Base-by-base conservation (phyloP, 352 stramenopile species). In the Phytophthora foliorum region DNA sequence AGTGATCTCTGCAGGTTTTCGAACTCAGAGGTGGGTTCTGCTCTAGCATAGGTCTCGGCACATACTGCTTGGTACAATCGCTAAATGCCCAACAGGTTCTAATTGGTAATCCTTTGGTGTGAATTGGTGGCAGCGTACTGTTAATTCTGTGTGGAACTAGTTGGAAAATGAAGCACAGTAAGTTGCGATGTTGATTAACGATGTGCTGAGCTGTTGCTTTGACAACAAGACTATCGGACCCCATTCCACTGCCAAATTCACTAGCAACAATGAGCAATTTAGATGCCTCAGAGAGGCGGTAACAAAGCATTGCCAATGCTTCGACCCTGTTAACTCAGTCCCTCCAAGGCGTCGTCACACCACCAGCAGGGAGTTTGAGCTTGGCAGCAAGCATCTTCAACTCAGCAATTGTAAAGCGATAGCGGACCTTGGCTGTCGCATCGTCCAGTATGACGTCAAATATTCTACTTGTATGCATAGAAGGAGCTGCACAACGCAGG, bases 1-100 rank as follows among this genome's bases (percentile, higher is more conserved):
- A 63, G 14, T 9, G 45, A 42, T 6, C 45, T 22, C 17, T 64
- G 45, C n/a, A 64, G 24, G 21, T 53, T 63, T 17, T 63, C 55
- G 22, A 48, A 63, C 6, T 8, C 1, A 7, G 19, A 24, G 2
- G 19, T 19, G 13, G 27, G 29, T 13, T 48, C 14, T 16, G 6
- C 6, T 11, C 41, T 5, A 19, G 55, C 55, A 17, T 63, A 8
- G 29, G 31, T 22, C 55, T 29, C 4, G 55, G 27, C 2, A 57
- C 48, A 4, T 50, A 55, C 24, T 44, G 34, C 8, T 65, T 57
- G 0, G 32, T 65, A 6, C 57, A 34, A 27, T 44, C 57, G 19
- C 44, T 55, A 19, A 65, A 65, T 1, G 17, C 45, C 55, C 55
- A 54, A 13, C 42, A 62, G 3, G 10, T 17, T 1, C 31, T 41